Conservation (phyloP, 345 rosid genomes). For the Arabis hirsuta region DNA sequence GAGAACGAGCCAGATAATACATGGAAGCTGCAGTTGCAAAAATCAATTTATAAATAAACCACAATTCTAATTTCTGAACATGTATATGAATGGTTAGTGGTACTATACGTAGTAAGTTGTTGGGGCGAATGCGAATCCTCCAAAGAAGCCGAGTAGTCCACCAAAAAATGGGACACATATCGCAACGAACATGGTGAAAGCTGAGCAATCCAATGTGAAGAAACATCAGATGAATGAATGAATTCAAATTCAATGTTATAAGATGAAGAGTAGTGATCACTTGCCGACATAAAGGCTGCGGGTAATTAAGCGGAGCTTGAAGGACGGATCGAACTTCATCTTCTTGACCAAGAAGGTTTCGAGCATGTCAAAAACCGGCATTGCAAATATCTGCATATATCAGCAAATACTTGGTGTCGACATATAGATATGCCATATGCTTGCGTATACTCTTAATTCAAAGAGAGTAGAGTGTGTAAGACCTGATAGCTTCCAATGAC, state of each 20-base stretch:
- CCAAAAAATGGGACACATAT: slow-evolving; percentile 75
- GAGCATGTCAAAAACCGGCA: slow-evolving; percentile 89
- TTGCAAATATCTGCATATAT: slow-evolving; percentile 61
- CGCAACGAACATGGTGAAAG: slow-evolving; percentile 59
- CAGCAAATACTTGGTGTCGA: background rate
- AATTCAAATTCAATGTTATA: background rate
- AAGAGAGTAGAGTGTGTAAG: background rate
- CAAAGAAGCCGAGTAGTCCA: slow-evolving; percentile 74
- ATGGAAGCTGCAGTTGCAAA: slow-evolving; percentile 64
- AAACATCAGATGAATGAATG: background rate
- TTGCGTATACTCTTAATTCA: background rate
- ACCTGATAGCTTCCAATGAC: slow-evolving; percentile 96
- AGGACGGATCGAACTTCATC: slow-evolving; percentile 54
- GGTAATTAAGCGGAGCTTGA: slow-evolving; percentile 62
- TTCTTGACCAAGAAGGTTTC: slow-evolving; percentile 68
- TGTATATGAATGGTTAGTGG: slow-evolving; percentile 1
- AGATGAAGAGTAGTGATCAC: slow-evolving; percentile 14
- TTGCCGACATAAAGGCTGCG: slow-evolving; percentile 75
- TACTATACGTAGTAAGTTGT: slow-evolving; percentile 61
- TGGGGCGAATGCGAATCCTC: slow-evolving; percentile 87
- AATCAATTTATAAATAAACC: background rate
- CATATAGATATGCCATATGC: background rate
- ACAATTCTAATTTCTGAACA: background rate
- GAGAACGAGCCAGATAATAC: slow-evolving; percentile 73
- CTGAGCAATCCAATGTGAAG: slow-evolving; percentile 41